These are phyloP conservation scores for Exserohilum rostratum DNA, from an alignment of 2,329 filamentous ascomycete species.

Conservation along the genomic window DNA sequence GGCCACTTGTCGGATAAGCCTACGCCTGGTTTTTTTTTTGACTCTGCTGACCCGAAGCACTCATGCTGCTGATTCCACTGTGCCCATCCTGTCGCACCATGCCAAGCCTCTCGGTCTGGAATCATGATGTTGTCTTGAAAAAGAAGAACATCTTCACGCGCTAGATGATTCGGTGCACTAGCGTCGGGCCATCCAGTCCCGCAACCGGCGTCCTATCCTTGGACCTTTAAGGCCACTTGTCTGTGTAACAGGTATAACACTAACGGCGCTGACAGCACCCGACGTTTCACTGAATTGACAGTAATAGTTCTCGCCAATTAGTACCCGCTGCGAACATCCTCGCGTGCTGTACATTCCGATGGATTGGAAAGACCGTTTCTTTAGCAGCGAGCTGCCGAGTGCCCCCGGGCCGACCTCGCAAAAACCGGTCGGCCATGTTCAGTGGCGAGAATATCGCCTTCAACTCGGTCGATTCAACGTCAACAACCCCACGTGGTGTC, in stretches of 20 bases:
- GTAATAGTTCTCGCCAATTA: neutral
- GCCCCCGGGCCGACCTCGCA: neutral
- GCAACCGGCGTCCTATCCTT: neutral
- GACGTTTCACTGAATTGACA: neutral
- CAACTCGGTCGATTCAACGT: neutral
- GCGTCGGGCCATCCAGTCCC: neutral
- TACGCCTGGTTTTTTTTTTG: too few relatives aligned
- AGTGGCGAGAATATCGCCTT: neutral
- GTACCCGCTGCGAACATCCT: neutral
- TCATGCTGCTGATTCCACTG: neutral
- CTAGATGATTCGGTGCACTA: neutral
- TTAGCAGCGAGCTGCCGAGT: neutral
- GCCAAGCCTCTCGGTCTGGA: neutral
- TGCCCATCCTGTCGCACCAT: neutral
- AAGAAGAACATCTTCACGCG: neutral
- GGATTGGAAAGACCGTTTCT: neutral
- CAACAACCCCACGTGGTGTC: neutral
- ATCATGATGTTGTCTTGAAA: neutral
- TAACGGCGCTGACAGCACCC: slow-evolving; percentile 2
- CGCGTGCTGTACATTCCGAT: neutral
- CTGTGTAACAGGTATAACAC: slow-evolving; percentile 2
- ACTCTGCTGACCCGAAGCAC: neutral
- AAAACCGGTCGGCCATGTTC: neutral
- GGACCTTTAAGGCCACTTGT: neutral
- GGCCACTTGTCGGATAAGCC: neutral